phyloP scores from a whole-genome alignment of 2,329 filamentous ascomycete species.

The Akanthomyces dipterigenus region DNA sequence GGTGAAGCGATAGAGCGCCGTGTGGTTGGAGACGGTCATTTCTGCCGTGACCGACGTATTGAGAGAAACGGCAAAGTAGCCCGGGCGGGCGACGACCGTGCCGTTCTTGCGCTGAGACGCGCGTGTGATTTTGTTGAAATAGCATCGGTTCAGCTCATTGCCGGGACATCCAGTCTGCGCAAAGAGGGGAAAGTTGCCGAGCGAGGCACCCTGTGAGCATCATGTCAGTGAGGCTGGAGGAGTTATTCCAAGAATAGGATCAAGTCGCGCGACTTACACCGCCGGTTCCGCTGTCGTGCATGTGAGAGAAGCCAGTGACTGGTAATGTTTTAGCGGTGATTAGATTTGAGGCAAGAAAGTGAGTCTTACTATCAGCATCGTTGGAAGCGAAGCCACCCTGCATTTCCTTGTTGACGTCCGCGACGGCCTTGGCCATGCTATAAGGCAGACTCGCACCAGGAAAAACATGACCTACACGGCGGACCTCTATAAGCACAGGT shows the following conservation, averaged over 20 bases:
- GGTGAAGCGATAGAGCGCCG: conserved; percentile 55
- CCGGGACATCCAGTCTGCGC: conserved; percentile 39
- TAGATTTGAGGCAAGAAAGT: background rate
- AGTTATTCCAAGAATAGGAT: background rate
- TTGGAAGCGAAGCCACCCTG: conserved; percentile 23
- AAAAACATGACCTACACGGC: conserved; percentile 21
- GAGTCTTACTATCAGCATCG: conserved; percentile 17
- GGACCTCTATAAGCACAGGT: background rate
- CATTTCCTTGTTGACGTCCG: conserved; percentile 20
- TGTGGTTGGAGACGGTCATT: conserved; percentile 55
- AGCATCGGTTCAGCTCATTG: conserved; percentile 41
- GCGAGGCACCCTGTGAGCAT: conserved; percentile 29
- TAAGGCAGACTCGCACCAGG: conserved; percentile 23
- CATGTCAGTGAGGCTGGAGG: background rate
- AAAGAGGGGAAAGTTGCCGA: conserved; percentile 48
- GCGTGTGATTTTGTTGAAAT: conserved; percentile 42
- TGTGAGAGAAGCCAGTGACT: conserved; percentile 26
- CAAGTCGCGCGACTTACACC: conserved; percentile 20
- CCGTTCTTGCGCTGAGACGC: conserved; percentile 41
- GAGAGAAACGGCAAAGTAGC: conserved; percentile 54
- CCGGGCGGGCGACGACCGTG: conserved; percentile 49
- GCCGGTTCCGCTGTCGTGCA: conserved; percentile 25
- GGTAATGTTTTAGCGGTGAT: background rate
- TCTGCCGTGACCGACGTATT: conserved; percentile 52
- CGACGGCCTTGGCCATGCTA: conserved; percentile 24